Base-by-base conservation (phyloP, 2,329 filamentous ascomycete genomes). In the Fusarium decemcellulare region DNA sequence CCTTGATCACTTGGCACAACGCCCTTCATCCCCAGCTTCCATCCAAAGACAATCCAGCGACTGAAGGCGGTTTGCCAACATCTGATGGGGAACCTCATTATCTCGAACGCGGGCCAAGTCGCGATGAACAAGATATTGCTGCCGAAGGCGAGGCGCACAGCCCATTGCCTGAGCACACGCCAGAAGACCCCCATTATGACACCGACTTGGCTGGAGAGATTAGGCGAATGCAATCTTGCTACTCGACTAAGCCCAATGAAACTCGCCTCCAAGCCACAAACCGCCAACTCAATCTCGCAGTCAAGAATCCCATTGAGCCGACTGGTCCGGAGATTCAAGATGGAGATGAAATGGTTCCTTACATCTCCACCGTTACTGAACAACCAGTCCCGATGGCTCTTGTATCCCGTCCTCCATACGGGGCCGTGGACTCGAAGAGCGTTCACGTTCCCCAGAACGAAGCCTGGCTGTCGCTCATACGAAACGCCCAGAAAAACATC, bases 371-470 rank as follows among this genome's bases (percentile, higher is more conserved):
- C 0, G 46, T 57, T 5, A 75, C 74, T 1, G 79, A 87, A 0
- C 82, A 88, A 23, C 84, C 87, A 0, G 87, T 93, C 15, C 91
- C 92, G 0, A 93, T 94, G 68, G 92, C 91, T 1, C 81, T 94
- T 51, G 91, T 93, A 1, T 91, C 89, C 68, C 87, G 92, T 4
- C 84, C 87, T 18, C 91, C 92, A 0, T 92, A 90, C 74, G 91
- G 91, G 2, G 82, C 85, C 0, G 85, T 89, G 2, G 91, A 88
- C 70, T 88, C 91, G 59, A 81, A 83, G 16, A 89, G 86, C 16
- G 81, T 90, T 3, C 82, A 86, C 51, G 90, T 89, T 3, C 93
- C 93, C 0, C 93, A 95, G 72, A 94, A 95, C 72, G 91, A 90
- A 52, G 91, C 90, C 0, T 95, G 91, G 87, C 80, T 94, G 1